Conservation (phyloP, 192 early-diverging fungal species). For the Chytriomyces sp. region DNA sequence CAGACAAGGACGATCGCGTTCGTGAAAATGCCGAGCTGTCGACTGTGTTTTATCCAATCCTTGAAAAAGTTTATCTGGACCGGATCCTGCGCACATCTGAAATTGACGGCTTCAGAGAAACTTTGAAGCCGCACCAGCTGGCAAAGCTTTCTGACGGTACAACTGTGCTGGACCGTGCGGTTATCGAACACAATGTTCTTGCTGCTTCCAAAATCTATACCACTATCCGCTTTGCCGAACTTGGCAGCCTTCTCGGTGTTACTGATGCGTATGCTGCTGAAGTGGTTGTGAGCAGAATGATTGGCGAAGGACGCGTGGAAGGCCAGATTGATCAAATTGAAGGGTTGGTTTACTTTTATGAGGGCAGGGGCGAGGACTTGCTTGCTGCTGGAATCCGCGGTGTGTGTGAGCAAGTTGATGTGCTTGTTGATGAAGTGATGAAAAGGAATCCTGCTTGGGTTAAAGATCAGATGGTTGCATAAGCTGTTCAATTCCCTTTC, state of each 20-base stretch:
- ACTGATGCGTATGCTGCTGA: conserved; percentile 79
- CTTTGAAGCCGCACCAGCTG: conserved; percentile 78
- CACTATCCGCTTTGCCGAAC: conserved; percentile 87
- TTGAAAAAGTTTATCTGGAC: conserved; percentile 95
- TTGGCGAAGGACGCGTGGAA: conserved; percentile 84
- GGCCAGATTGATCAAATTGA: conserved; percentile 95
- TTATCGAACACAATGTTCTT: conserved; percentile 93
- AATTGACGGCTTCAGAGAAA: conserved; percentile 76
- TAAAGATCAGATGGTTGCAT: background rate
- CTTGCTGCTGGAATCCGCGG: conserved; percentile 57
- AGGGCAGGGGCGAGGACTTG: conserved; percentile 16
- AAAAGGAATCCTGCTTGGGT: conserved; percentile 25
- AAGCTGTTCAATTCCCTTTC: no score
- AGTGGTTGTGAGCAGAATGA: conserved; percentile 83
- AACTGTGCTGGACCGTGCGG: conserved; percentile 87
- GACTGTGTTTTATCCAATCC: conserved; percentile 52
- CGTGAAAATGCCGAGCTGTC: conserved; percentile 68
- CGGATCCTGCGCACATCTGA: conserved; percentile 79
- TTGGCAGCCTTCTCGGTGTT: conserved; percentile 78
- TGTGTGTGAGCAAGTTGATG: conserved; percentile 60
- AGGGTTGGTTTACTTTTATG: conserved; percentile 74
- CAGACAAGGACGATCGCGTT: conserved; percentile 86
- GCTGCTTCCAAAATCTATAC: conserved; percentile 90
- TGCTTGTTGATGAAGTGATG: conserved; percentile 41
- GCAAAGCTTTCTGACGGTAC: conserved; percentile 73